phyloP scores from a whole-genome alignment of 257 asterid species.

The Solanum tarijense region DNA sequence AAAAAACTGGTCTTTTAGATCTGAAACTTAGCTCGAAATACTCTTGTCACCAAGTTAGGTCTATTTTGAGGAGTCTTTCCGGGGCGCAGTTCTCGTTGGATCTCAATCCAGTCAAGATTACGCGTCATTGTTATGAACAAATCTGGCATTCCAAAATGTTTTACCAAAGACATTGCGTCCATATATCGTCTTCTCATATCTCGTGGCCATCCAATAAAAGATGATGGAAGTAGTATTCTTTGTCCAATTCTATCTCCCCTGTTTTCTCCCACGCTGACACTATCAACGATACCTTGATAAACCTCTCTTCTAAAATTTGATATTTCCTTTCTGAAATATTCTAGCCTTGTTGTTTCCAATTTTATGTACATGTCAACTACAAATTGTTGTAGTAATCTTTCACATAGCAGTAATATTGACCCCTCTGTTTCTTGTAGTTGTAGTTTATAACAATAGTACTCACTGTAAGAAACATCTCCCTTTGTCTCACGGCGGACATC shows the following conservation, averaged over 20 bases:
- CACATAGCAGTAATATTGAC: neutral
- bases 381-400: neutral
- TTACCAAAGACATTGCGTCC: no score
- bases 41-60: neutral
- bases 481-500: neutral
- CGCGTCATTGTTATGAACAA: neutral
- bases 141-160: no score
- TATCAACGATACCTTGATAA: neutral
- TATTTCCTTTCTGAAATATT: neutral
- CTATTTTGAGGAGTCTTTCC: neutral
- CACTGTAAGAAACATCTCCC: neutral
- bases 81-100: neutral
- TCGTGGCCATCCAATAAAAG: neutral
- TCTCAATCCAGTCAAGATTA: no score
- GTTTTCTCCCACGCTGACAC: neutral
- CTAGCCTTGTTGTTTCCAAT: neutral
- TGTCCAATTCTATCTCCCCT: neutral
- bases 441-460: neutral
- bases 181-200: no score
- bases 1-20: neutral
- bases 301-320: no score
- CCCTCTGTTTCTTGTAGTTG: neutral
- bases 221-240: no score
- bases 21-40: neutral
- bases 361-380: neutral